Conservation (phyloP, 306 rosid genomes). For the Astragalus membranaceus region DNA sequence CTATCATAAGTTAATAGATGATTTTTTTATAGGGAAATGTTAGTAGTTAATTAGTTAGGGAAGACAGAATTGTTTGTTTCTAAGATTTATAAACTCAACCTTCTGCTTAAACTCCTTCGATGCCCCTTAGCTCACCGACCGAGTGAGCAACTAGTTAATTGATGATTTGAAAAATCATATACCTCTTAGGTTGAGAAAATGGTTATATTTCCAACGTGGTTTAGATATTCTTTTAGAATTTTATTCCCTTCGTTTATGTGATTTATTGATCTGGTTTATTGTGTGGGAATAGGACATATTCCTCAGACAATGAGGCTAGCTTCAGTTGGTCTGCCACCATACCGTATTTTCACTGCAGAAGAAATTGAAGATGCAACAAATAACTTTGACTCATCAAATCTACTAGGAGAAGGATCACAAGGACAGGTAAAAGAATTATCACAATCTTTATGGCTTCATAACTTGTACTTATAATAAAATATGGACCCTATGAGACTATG, state of each 20-base stretch:
- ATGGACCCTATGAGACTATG: conserved; percentile 19
- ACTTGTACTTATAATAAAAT: background rate
- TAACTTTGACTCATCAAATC: conserved; percentile 62
- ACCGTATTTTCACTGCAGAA: conserved; percentile 64
- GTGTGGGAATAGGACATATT: conserved; percentile 49
- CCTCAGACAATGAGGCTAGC: conserved; percentile 58
- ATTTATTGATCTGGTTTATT: conserved; percentile 15
- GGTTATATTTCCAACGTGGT: conserved; percentile 7
- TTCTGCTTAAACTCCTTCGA: too few relatives aligned
- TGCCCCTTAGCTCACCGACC: too few relatives aligned
- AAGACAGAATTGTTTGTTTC: too few relatives aligned
- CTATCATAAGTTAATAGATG: too few relatives aligned
- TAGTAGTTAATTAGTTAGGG: too few relatives aligned
- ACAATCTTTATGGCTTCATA: conserved; percentile 4
- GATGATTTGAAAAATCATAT: too few relatives aligned
- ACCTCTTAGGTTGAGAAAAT: too few relatives aligned
- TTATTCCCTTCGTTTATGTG: background rate
- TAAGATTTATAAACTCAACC: too few relatives aligned
- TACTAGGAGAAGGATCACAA: conserved; percentile 55
- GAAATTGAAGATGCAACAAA: conserved; percentile 86
- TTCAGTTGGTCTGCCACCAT: conserved; percentile 60
- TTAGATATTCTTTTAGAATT: background rate
- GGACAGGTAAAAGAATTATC: conserved; percentile 52
- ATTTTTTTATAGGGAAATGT: too few relatives aligned
- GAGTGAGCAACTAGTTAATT: too few relatives aligned